These are phyloP conservation scores for Nakazawaea pomicola DNA, from an alignment of 805 yeast genomes.

Conservation along the genomic window DNA sequence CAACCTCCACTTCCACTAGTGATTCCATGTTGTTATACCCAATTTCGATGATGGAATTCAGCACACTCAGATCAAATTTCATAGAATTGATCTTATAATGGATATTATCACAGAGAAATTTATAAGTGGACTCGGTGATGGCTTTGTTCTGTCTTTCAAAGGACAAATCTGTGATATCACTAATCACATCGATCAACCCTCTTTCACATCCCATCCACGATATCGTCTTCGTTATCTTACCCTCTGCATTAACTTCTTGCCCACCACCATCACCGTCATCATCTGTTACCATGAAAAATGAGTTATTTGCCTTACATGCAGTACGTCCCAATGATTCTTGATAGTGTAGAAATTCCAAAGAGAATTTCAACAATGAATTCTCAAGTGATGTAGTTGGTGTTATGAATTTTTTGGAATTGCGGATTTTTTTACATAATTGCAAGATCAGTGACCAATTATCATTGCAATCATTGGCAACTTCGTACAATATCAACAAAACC, in stretches of 20 bases:
- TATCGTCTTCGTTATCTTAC: too few species aligned
- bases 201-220: slow-evolving; percentile 32
- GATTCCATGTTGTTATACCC: neutral
- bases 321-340: slow-evolving; percentile 16
- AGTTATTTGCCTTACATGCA: slow-evolving; percentile 13
- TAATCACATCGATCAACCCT: slow-evolving; percentile 20
- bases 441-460: slow-evolving; percentile 11
- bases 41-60: slow-evolving; percentile 23
- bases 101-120: slow-evolving; percentile 3
- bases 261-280: slow-evolving; percentile 13
- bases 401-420: slow-evolving; percentile 13
- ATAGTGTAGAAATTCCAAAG: slow-evolving; percentile 11
- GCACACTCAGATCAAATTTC: slow-evolving; percentile 15
- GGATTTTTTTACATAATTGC: slow-evolving; percentile 4
- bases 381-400: slow-evolving; percentile 6
- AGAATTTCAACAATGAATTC: slow-evolving; percentile 6
- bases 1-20: neutral
- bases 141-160: slow-evolving; percentile 19
- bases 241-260: slow-evolving; percentile 2
- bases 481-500: slow-evolving; percentile 11
- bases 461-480: slow-evolving; percentile 13
- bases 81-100: slow-evolving; percentile 16
- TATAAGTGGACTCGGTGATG: slow-evolving; percentile 1
- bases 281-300: slow-evolving; percentile 16
- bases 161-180: slow-evolving; percentile 30